A percentile compares a stretch with the other conserved stretches of the same genome.
phyloP scores from a whole-genome alignment of 768 basidiomycete species.

The Leccinum boreale region DNA sequence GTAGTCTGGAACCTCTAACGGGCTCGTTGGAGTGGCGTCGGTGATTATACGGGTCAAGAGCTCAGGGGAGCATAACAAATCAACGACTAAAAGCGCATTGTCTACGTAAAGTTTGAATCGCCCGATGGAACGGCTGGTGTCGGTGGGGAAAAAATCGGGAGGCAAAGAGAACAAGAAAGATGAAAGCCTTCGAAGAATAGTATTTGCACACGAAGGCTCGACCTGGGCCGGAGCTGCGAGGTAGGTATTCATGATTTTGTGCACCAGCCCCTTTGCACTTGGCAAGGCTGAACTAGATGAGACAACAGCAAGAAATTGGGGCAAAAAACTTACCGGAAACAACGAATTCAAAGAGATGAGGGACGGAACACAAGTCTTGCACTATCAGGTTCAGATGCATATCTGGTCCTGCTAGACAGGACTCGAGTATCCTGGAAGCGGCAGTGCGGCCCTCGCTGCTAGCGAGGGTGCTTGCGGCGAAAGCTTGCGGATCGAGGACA shows the following conservation, averaged over 20 bases:
- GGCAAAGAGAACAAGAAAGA: slow-evolving; percentile 24
- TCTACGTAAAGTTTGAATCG: slow-evolving; percentile 22
- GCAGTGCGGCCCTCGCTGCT: slow-evolving; percentile 16
- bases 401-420: slow-evolving; percentile 26
- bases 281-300: slow-evolving; percentile 13
- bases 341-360: slow-evolving; percentile 29
- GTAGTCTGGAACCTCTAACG: slow-evolving; percentile 3
- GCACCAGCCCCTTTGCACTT: slow-evolving; percentile 10
- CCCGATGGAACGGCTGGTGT: slow-evolving; percentile 11
- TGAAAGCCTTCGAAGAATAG: slow-evolving; percentile 27
- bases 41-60: background rate
- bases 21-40: background rate
- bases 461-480: slow-evolving; percentile 18
- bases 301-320: background rate
- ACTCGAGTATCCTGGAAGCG: slow-evolving; percentile 15
- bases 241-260: slow-evolving; percentile 33
- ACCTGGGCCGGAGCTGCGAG: slow-evolving; percentile 26
- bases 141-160: slow-evolving; percentile 10
- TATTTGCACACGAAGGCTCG: slow-evolving; percentile 15
- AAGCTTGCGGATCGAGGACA: slow-evolving; percentile 14
- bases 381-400: slow-evolving; percentile 20
- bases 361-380: slow-evolving; percentile 26
- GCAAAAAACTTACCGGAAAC: slow-evolving; percentile 23
- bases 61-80: slow-evolving; percentile 14
- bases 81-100: slow-evolving; percentile 20